Evolutionary conservation across 2,329 filamentous ascomycete genomes (phyloP).

Genomic region (Monosporascus sp.): DNA sequence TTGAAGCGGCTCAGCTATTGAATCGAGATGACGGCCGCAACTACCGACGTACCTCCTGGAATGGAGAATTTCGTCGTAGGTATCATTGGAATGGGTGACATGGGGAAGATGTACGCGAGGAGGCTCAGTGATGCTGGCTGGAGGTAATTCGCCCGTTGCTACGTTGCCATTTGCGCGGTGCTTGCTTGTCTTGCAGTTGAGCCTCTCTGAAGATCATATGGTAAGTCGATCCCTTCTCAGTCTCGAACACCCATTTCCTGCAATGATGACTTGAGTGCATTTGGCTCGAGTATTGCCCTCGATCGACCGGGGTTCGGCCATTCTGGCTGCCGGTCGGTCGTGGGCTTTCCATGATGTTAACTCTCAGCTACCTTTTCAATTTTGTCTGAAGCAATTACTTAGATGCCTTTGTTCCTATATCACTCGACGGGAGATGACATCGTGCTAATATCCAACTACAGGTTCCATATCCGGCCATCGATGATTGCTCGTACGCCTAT

Average conservation of each 20-base stretch:
- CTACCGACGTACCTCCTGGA: conserved; percentile 29
- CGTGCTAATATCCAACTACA: conserved; percentile 19
- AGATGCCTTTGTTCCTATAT: conserved; percentile 10
- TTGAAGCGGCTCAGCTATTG: not conserved
- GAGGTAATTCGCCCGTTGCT: conserved; percentile 62
- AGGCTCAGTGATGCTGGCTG: conserved; percentile 86
- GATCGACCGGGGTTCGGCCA: conserved; percentile 55
- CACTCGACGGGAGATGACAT: conserved; percentile 14
- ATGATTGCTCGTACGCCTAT: not conserved
- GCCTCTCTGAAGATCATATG: conserved; percentile 22
- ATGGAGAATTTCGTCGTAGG: conserved; percentile 75
- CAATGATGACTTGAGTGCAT: conserved; percentile 99
- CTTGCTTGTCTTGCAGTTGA: conserved; percentile 6
- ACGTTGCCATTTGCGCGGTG: conserved; percentile 23
- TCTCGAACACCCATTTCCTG: conserved; percentile 23
- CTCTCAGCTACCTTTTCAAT: conserved; percentile 90
- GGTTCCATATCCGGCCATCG: not conserved
- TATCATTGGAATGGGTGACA: conserved; percentile 98
- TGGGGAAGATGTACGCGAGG: conserved; percentile 97
- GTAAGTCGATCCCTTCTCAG: conserved; percentile 29
- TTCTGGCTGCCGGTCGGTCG: conserved; percentile 64
- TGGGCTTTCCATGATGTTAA: conserved; percentile 94
- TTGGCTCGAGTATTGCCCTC: conserved; percentile 97
- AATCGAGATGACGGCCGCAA: conserved; percentile 18
- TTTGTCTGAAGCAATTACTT: conserved; percentile 68